These are phyloP conservation scores for Hypoxylon lienhwacheense DNA, from an alignment of 495 filamentous ascomycete genomes.

Conservation along the genomic window DNA sequence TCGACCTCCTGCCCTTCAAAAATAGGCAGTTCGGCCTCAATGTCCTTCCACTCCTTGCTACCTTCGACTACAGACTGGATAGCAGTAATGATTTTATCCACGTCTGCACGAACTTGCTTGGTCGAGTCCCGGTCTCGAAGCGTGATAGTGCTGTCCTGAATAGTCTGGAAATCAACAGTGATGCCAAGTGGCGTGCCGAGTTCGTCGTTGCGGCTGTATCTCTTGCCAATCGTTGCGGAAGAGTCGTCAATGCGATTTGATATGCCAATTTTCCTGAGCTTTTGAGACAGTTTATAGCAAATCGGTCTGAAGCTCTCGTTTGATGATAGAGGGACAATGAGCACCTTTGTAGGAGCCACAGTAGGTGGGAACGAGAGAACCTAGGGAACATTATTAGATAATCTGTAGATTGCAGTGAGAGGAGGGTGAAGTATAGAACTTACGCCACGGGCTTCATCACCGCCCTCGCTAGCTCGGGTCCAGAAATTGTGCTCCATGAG, in stretches of 20 bases:
- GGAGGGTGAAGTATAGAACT: slow-evolving; percentile 33
- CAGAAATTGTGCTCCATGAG: slow-evolving; percentile 68
- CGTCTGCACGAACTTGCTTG: slow-evolving; percentile 67
- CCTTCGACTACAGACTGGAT: slow-evolving; percentile 61
- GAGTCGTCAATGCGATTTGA: slow-evolving; percentile 69
- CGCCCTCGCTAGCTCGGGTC: slow-evolving; percentile 64
- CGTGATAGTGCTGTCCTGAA: slow-evolving; percentile 71
- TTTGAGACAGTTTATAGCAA: slow-evolving; percentile 57
- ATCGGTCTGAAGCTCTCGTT: slow-evolving; percentile 63
- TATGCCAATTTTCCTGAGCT: slow-evolving; percentile 61
- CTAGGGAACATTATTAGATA: slow-evolving; percentile 43
- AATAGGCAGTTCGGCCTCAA: slow-evolving; percentile 59
- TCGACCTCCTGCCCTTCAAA: slow-evolving; percentile 62
- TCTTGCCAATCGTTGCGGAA: slow-evolving; percentile 71
- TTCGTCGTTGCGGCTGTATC: slow-evolving; percentile 73
- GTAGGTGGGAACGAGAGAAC: slow-evolving; percentile 75
- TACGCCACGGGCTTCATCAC: slow-evolving; percentile 69
- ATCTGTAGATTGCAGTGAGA: neutral
- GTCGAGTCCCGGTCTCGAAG: slow-evolving; percentile 72
- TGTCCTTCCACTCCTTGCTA: slow-evolving; percentile 62
- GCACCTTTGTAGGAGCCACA: slow-evolving; percentile 74
- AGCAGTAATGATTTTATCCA: slow-evolving; percentile 64
- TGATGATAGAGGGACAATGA: slow-evolving; percentile 70
- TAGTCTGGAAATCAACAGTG: slow-evolving; percentile 74
- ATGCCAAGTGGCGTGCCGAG: slow-evolving; percentile 71